A percentile compares a stretch with the other conserved stretches of the same genome.
Evolutionary conservation across 2,329 filamentous ascomycete genomes (phyloP).

Genomic region (Aspergillus novoparasiticus): DNA sequence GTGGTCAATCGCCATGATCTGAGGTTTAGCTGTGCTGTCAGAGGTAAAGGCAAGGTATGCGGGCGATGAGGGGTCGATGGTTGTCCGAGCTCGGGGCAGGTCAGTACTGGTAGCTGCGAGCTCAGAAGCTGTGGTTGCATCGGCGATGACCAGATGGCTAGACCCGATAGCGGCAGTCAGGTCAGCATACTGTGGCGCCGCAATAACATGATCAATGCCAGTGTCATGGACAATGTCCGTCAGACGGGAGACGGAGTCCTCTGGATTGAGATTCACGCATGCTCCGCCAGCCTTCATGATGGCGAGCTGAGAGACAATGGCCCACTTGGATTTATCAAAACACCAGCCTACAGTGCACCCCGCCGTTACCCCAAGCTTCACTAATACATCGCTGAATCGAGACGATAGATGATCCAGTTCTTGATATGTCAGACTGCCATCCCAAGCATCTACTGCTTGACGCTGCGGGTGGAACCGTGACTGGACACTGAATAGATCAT

Average conservation of each 20-base stretch:
- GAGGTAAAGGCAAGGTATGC: conserved; percentile 54
- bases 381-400: conserved; percentile 1
- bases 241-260: conserved; percentile 1
- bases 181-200: conserved; percentile 1
- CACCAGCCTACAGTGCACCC: conserved; percentile 2
- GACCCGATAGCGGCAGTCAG: not conserved
- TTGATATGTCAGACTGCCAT: conserved; percentile 10
- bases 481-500: not conserved
- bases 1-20: conserved; percentile 62
- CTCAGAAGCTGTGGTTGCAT: not conserved
- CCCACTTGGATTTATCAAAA: conserved; percentile 14
- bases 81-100: no score
- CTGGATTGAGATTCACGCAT: conserved; percentile 6
- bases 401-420: conserved; percentile 8
- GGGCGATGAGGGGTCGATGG: conserved; percentile 40
- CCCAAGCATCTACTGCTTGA: conserved; percentile 2
- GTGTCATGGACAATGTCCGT: conserved; percentile 2
- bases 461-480: not conserved
- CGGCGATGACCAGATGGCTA: not conserved
- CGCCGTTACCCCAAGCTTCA: not conserved
- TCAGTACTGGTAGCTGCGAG: not conserved
- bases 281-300: conserved; percentile 12
- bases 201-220: not conserved
- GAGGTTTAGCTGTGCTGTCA: conserved; percentile 34
- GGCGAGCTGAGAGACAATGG: conserved; percentile 8